These are phyloP conservation scores for Pleurotus pulmonarius DNA, from an alignment of 768 basidiomycete species.

Conservation along the genomic window DNA sequence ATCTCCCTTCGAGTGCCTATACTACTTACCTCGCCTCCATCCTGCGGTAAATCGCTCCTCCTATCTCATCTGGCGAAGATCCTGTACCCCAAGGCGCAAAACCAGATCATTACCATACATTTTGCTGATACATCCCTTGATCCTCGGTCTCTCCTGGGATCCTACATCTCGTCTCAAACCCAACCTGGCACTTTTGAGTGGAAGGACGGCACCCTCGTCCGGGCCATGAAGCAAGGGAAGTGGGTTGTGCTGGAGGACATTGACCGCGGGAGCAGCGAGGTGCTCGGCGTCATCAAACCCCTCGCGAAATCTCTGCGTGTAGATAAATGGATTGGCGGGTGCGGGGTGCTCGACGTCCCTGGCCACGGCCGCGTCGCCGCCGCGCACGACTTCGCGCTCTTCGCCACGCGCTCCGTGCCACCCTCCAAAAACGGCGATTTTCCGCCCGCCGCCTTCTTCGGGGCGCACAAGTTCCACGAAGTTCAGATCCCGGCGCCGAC, in stretches of 20 bases:
- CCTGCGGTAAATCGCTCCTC: slow-evolving; percentile 83
- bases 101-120: slow-evolving; percentile 81
- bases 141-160: slow-evolving; percentile 88
- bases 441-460: slow-evolving; percentile 70
- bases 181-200: slow-evolving; percentile 90
- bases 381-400: slow-evolving; percentile 76
- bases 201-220: slow-evolving; percentile 91
- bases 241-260: slow-evolving; percentile 95
- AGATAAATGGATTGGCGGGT: slow-evolving; percentile 73
- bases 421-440: slow-evolving; percentile 41
- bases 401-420: slow-evolving; percentile 77
- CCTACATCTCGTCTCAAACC: slow-evolving; percentile 83
- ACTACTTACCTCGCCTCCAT: slow-evolving; percentile 81
- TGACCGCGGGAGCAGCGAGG: slow-evolving; percentile 86
- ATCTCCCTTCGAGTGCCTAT: slow-evolving; percentile 70
- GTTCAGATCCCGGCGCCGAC: slow-evolving; percentile 60
- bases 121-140: slow-evolving; percentile 95
- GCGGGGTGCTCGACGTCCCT: slow-evolving; percentile 68
- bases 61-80: slow-evolving; percentile 70
- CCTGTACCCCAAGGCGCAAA: slow-evolving; percentile 55
- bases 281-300: slow-evolving; percentile 83
- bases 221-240: slow-evolving; percentile 83
- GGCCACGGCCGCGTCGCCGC: slow-evolving; percentile 73
- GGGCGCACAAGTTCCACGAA: slow-evolving; percentile 80
- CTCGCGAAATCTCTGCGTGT: slow-evolving; percentile 70